Conservation (phyloP, 140 eudicot species). For the Oenanthe javanica region DNA sequence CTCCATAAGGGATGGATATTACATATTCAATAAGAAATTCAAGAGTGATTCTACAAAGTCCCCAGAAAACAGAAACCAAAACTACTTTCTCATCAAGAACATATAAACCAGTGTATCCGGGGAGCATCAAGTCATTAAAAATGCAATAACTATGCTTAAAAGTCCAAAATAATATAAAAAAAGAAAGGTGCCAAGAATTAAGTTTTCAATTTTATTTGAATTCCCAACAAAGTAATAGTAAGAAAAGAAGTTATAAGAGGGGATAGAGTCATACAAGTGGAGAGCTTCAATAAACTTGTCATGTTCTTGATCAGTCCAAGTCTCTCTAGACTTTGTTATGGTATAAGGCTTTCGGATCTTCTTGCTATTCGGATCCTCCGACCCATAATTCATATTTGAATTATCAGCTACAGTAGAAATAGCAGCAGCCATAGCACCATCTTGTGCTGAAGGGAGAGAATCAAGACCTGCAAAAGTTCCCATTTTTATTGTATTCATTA, state of each 20-base stretch:
- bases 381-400: neutral
- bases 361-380: constrained; percentile 55
- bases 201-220: neutral
- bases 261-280: constrained; percentile 52
- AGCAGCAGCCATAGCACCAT: neutral
- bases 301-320: constrained; percentile 97
- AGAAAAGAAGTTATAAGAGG: neutral
- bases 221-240: neutral
- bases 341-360: constrained; percentile 91
- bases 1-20: too few relatives aligned
- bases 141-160: neutral
- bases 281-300: constrained; percentile 99
- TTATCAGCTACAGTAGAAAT: neutral
- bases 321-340: constrained; percentile 86
- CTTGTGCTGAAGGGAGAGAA: constrained; percentile 8
- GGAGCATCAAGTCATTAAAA: neutral
- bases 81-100: neutral
- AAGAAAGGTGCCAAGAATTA: constrained; percentile 16
- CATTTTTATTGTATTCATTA: neutral
- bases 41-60: neutral
- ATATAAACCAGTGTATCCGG: too few relatives aligned
- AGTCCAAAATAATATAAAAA: too few relatives aligned
- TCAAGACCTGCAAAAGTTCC: neutral
- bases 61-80: constrained; percentile 12
- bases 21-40: neutral